Base-by-base conservation (phyloP, 2,329 filamentous ascomycete genomes). In the Zarea fungicola region DNA sequence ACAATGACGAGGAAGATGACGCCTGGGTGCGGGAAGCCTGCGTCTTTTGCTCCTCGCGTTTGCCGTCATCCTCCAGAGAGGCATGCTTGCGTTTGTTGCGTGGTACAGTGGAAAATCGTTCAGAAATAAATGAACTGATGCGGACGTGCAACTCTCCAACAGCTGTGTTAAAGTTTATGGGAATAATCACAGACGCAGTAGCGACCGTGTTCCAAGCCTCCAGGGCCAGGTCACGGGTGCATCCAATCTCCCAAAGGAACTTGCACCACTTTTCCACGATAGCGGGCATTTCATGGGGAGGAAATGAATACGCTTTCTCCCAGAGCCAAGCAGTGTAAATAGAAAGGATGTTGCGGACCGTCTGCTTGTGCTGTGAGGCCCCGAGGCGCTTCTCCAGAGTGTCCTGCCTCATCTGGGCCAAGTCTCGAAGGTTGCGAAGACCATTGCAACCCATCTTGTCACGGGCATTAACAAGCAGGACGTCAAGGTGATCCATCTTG, bases 301-400 rank as follows among this genome's bases (percentile, higher is more conserved):
- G 11, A 4, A 42, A 28, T 13, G 22, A 35, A n/a, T 28, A 48
- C 6, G 41, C 42, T 19, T 56, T 55, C n/a, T 58, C 53, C n/a
- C 54, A 46, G 7, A 66, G 53, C 64, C 64, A 66, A 3, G 51
- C 44, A 8, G 54, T 51, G 32, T 58, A 63, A 25, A 65, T 56
- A 6, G 55, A 58, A 1, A 53, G 55, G n/a, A 57, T 54, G 36
- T 45, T 56, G 8, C 18, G n/a, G 6, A 29, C 2, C 1, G 51
- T 28, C 11, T 63, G 55, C 3, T 31, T n/a, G 6, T 29, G 32
- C 9, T 48, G 55, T 3, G 40, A 37, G 1, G 8, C 22, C 7
- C 16, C 22, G 8, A 65, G 40, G 3, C 52, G 59, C 25, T 50
- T 54, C 22, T 60, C 55, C 5, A 66, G 42, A 1, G 53, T 60